A percentile compares a stretch with the other conserved stretches of the same genome.
Conservation (phyloP, 2,329 filamentous ascomycete genomes). For the Alternaria viburni region DNA sequence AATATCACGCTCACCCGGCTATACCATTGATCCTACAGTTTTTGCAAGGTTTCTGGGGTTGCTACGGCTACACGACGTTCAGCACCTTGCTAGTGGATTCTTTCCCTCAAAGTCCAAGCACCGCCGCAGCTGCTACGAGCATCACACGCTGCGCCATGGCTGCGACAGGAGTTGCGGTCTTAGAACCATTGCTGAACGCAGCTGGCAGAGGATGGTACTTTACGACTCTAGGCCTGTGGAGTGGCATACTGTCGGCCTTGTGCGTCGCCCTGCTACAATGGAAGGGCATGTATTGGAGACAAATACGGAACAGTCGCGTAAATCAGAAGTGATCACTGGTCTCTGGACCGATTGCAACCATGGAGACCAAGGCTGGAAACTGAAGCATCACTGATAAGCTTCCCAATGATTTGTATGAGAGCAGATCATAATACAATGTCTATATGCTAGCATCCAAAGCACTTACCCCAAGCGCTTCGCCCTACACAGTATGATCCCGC, state of each 20-base stretch:
- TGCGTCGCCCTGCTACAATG: background rate
- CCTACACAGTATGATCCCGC: background rate
- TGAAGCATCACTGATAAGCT: background rate
- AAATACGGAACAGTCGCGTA: background rate
- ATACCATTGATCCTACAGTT: background rate
- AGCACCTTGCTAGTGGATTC: background rate
- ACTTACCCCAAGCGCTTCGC: background rate
- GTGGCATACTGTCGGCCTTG: background rate
- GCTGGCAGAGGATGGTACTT: conserved; percentile 1
- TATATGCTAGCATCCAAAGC: background rate
- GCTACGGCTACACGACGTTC: background rate
- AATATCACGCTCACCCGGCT: background rate
- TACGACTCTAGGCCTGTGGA: background rate
- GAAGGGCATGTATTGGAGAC: background rate
- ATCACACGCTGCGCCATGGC: background rate
- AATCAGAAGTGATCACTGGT: accelerated
- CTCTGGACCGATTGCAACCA: background rate
- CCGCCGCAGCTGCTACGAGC: background rate
- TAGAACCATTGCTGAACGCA: background rate
- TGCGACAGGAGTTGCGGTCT: background rate
- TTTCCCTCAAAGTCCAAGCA: background rate
- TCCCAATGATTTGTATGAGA: background rate
- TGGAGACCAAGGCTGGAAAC: background rate
- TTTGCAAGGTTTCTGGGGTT: background rate
- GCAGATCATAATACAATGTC: background rate